These are phyloP conservation scores for Keithomyces neogunnii DNA, from an alignment of 2,329 filamentous ascomycete species.

Conservation along the genomic window DNA sequence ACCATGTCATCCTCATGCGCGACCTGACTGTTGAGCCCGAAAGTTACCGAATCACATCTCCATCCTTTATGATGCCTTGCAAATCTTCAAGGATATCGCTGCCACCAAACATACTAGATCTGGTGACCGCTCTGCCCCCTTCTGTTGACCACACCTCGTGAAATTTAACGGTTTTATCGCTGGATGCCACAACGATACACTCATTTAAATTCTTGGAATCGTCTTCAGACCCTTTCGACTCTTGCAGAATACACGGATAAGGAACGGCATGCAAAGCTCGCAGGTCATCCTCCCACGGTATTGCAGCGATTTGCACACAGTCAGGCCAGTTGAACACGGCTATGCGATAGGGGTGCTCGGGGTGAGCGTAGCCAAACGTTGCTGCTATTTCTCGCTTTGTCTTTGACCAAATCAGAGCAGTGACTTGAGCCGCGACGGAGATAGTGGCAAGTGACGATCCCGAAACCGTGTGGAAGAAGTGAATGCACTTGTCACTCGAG, in stretches of 20 bases:
- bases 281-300: slow-evolving; percentile 74
- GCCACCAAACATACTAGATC: slow-evolving; percentile 61
- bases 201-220: slow-evolving; percentile 24
- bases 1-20: too few relatives aligned
- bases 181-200: slow-evolving; percentile 85
- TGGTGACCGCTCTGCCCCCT: slow-evolving; percentile 41
- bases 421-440: slow-evolving; percentile 87
- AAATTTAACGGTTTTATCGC: slow-evolving; percentile 88
- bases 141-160: slow-evolving; percentile 84
- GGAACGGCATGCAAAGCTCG: slow-evolving; percentile 81
- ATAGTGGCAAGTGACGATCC: slow-evolving; percentile 84
- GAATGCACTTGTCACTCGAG: slow-evolving; percentile 89
- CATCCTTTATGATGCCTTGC: slow-evolving; percentile 70
- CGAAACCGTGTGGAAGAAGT: slow-evolving; percentile 84
- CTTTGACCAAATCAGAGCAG: slow-evolving; percentile 81
- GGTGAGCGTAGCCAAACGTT: slow-evolving; percentile 88
- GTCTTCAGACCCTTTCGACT: slow-evolving; percentile 18
- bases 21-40: too few relatives aligned
- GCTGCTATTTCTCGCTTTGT: slow-evolving; percentile 81
- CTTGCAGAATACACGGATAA: slow-evolving; percentile 51
- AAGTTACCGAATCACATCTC: slow-evolving; percentile 58
- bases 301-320: slow-evolving; percentile 74
- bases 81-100: slow-evolving; percentile 79
- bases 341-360: slow-evolving; percentile 80
- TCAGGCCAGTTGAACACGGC: slow-evolving; percentile 93